Percentiles rank a stretch among this genome's conserved stretches.
Conservation (phyloP, 1,284 basidiomycete genomes). For the Naganishia cerealis region DNA sequence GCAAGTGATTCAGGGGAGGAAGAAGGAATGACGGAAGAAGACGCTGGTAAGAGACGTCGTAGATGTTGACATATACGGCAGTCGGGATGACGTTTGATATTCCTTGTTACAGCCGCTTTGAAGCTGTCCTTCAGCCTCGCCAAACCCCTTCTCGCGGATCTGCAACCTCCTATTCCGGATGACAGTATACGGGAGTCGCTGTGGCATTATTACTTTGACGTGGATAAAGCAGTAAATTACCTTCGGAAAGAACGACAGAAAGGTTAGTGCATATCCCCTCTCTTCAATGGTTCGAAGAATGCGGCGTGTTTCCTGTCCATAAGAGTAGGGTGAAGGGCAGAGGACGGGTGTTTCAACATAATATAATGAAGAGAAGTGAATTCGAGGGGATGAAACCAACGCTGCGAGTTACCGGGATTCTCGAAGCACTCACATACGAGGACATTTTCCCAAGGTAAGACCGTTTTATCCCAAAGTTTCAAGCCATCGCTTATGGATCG, state of each 20-base stretch:
- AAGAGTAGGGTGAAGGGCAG: neutral
- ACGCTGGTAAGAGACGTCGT: constrained; percentile 39
- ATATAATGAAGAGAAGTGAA: neutral
- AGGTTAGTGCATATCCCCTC: constrained; percentile 65
- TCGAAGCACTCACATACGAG: too few species aligned
- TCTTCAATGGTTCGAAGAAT: neutral
- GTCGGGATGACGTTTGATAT: constrained; percentile 47
- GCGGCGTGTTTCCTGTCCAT: neutral
- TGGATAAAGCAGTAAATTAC: constrained; percentile 72
- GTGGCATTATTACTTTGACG: constrained; percentile 88
- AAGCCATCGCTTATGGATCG: neutral
- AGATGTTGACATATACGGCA: constrained; percentile 57
- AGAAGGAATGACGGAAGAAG: constrained; percentile 46
- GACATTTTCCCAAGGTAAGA: constrained; percentile 13
- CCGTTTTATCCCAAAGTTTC: neutral
- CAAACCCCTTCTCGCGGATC: constrained; percentile 66
- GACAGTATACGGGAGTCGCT: constrained; percentile 73
- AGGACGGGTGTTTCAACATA: neutral
- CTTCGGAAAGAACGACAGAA: constrained; percentile 63
- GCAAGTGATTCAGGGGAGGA: constrained; percentile 52
- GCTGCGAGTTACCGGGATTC: neutral
- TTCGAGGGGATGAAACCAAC: neutral
- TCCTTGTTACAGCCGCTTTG: constrained; percentile 64
- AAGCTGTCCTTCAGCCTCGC: constrained; percentile 68
- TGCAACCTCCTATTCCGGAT: constrained; percentile 71